A percentile compares a stretch with the other conserved stretches of the same genome.
These are phyloP conservation scores for Suillus placidus DNA, from an alignment of 768 basidiomycete species.

Conservation along the genomic window DNA sequence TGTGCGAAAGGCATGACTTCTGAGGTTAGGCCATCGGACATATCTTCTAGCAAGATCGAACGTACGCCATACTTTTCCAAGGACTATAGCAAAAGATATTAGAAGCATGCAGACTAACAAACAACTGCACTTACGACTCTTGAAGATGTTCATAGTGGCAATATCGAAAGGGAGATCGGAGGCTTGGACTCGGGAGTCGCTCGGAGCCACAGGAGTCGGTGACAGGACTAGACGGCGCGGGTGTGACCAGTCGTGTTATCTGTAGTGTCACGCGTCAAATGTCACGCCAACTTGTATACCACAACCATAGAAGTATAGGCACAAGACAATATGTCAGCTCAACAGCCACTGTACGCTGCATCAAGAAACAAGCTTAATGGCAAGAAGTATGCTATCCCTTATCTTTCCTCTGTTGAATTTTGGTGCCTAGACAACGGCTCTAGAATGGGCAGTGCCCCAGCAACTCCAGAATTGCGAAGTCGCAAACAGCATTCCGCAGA, in stretches of 20 bases:
- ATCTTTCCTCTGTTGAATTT: background rate
- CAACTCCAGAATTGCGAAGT: conserved; percentile 20
- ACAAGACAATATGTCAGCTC: background rate
- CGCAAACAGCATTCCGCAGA: conserved; percentile 18
- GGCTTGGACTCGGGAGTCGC: no score
- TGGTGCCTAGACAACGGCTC: conserved; percentile 11
- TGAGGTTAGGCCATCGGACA: conserved; percentile 39
- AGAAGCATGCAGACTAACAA: conserved; percentile 18
- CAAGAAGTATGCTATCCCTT: background rate
- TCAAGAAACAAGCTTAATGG: background rate
- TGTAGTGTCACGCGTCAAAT: conserved; percentile 22
- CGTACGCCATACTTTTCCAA: conserved; percentile 95
- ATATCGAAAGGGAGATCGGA: conserved; percentile 17
- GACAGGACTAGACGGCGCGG: conserved; percentile 13
- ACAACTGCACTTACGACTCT: conserved; percentile 59
- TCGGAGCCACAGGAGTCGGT: background rate
- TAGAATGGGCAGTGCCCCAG: conserved; percentile 3
- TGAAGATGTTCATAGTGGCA: conserved; percentile 80
- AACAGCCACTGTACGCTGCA: background rate
- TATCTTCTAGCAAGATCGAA: conserved; percentile 28
- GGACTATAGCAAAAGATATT: conserved; percentile 50
- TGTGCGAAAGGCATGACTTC: conserved; percentile 27
- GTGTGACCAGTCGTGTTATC: conserved; percentile 32
- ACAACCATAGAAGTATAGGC: background rate
- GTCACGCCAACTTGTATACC: conserved; percentile 8